Base-by-base conservation (phyloP, 1,284 basidiomycete species). In the Testicularia cyperi region DNA sequence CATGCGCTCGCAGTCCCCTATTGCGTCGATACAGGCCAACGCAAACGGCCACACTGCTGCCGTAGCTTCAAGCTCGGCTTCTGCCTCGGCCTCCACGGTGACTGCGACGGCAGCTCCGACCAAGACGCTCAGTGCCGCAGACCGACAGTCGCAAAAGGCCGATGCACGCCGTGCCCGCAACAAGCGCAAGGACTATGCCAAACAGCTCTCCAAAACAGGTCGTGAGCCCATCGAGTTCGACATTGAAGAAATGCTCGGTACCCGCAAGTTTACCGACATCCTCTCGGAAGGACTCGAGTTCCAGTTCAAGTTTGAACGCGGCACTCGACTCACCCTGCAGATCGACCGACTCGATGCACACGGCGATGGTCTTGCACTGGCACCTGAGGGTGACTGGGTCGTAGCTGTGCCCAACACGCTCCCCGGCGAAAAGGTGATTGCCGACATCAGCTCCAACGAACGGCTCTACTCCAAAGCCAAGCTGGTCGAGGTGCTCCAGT, bases 171-270 rank as follows among this genome's bases (percentile, higher is more conserved):
- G 68, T 16, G 30, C 60, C 13, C 63, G 67, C 10, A 48, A 71
- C 35, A 62, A 70, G 33, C 63, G 67, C 36, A 71, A 71, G 24
- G 60, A 66, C 32, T 69, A 71, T 27, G 40, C 46, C 27, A 65
- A 60, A 37, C 51, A 66, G 19, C 55, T 74, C 19, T 40, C 39
- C 14, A 75, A 75, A 44, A 68, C 62, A 2, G 73, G 73, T 4
- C 62, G 68, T 9, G 72, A 74, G 26, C 73, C 73, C 12, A 68
- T 75, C 44, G 55, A 57, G 21, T 74, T 66, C 29, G 73, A 75
- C 46, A 72, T 74, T 25, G 39, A 65, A 8, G 65, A 62, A 9
- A 43, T 75, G 33, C 45, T 75, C 10, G 68, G 70, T 14, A 21
- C 44, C 13, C 55, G 58, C 26, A 57, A 47, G 22, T 57, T 74